phyloP scores from a whole-genome alignment of 2,329 filamentous ascomycete genomes.

The Aspergillus ochraceoroseus region DNA sequence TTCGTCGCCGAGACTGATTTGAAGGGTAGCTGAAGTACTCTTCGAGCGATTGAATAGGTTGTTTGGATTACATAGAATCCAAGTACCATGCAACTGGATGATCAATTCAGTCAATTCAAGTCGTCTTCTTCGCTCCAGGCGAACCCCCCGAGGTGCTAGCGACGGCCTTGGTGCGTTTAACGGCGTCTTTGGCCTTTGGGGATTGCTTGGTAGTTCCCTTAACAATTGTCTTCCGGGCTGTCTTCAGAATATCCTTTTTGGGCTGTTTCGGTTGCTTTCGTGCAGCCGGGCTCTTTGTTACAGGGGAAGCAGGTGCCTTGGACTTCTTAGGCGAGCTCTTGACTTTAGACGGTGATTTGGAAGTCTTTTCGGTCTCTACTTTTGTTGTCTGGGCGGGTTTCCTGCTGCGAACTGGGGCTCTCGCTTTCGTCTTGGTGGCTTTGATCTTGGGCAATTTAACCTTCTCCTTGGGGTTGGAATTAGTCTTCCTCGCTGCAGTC shows the following conservation, averaged over 20 bases:
- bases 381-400: conserved; percentile 16
- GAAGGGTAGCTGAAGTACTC: too few relatives aligned
- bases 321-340: conserved; percentile 30
- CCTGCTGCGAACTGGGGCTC: conserved; percentile 22
- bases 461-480: conserved; percentile 18
- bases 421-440: conserved; percentile 26
- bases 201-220: conserved; percentile 6
- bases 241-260: conserved; percentile 14
- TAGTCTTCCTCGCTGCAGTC: conserved; percentile 13
- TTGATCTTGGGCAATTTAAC: conserved; percentile 31
- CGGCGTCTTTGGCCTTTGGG: conserved; percentile 1
- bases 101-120: too few relatives aligned
- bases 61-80: too few relatives aligned
- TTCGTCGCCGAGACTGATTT: too few relatives aligned
- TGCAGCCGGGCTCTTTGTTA: conserved; percentile 25
- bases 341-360: conserved; percentile 21
- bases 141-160: conserved; percentile 1
- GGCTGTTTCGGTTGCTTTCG: conserved; percentile 16
- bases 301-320: conserved; percentile 13
- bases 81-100: too few relatives aligned
- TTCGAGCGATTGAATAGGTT: too few relatives aligned
- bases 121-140: conserved; percentile 4
- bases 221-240: conserved; percentile 8
- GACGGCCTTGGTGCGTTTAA: conserved; percentile 4
- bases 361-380: conserved; percentile 16